Evolutionary conservation across 2,329 filamentous ascomycete species (phyloP).

Genomic region (Hysterium pulicare): DNA sequence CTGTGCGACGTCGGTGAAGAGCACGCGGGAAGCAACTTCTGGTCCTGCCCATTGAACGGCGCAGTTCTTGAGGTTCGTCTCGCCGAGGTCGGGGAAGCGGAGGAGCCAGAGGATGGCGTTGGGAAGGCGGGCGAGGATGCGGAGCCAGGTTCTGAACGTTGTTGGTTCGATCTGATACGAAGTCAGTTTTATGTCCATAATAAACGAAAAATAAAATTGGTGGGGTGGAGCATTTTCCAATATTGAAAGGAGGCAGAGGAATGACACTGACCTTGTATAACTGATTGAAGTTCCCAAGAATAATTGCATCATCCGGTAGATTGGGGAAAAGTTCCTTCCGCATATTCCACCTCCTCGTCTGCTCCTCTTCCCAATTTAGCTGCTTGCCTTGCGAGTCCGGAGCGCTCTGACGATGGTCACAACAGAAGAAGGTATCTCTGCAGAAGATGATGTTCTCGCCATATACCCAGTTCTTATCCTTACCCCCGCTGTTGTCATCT

Average conservation of each 20-base stretch:
- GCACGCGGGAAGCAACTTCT: constrained; percentile 79
- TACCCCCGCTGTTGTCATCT: constrained; percentile 64
- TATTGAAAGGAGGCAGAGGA: too few relatives aligned
- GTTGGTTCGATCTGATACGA: constrained; percentile 81
- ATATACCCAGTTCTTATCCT: constrained; percentile 83
- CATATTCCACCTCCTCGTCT: constrained; percentile 82
- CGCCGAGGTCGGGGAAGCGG: constrained; percentile 92
- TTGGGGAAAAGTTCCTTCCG: constrained; percentile 86
- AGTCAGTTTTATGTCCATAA: too few relatives aligned
- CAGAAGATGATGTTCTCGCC: constrained; percentile 96
- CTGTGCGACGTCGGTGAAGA: constrained; percentile 95
- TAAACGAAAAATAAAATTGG: too few relatives aligned
- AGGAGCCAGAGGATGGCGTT: constrained; percentile 92
- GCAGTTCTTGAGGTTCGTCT: constrained; percentile 76
- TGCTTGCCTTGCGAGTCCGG: constrained; percentile 62
- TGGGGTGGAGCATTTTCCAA: too few relatives aligned
- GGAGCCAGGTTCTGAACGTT: constrained; percentile 91
- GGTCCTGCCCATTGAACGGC: constrained; percentile 80
- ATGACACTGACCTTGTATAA: constrained; percentile 77
- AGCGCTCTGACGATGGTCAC: constrained; percentile 90
- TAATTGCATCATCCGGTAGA: constrained; percentile 77
- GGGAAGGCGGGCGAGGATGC: constrained; percentile 79
- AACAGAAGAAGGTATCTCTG: constrained; percentile 95
- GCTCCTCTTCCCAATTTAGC: constrained; percentile 80
- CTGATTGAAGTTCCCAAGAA: constrained; percentile 97